These are phyloP conservation scores for Plasmodium gallinaceum DNA, from an alignment of 169 alveolate species.

Conservation along the genomic window DNA sequence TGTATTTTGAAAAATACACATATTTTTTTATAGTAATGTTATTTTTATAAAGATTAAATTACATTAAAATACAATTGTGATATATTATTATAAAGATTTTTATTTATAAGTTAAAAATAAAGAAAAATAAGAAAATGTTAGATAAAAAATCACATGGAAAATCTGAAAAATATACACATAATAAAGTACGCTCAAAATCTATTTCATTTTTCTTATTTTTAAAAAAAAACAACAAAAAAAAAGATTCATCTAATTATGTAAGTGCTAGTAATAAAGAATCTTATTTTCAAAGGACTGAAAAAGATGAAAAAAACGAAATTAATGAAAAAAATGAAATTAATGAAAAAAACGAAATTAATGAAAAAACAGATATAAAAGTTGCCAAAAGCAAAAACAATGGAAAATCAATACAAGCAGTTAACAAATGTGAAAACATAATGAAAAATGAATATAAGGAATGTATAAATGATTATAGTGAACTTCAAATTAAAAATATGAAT, in stretches of 20 bases:
- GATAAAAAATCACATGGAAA: constrained; percentile 12
- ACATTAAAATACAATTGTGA: too few relatives aligned
- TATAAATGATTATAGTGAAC: not conserved
- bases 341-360: constrained; percentile 5
- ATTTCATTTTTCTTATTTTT: constrained; percentile 50
- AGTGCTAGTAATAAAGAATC: constrained; percentile 21
- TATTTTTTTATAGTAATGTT: not conserved
- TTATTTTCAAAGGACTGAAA: not conserved
- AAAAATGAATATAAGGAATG: not conserved
- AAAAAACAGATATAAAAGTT: not conserved
- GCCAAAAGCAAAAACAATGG: not conserved
- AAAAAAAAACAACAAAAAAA: constrained; percentile 38
- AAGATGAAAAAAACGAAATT: constrained; percentile 11
- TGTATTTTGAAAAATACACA: not conserved
- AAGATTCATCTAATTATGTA: constrained; percentile 11
- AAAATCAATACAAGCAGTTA: not conserved
- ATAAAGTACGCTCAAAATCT: constrained; percentile 40
- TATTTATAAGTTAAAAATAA: too few relatives aligned
- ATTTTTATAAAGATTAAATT: too few relatives aligned
- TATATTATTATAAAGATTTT: not conserved
- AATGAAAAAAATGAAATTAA: constrained; percentile 1
- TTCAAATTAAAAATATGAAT: constrained; percentile 12
- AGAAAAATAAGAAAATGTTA: constrained; percentile 9
- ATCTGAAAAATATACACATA: not conserved
- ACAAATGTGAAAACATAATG: not conserved